Base-by-base conservation (phyloP, 352 stramenopile species). In the Thalassiosira exigua region DNA sequence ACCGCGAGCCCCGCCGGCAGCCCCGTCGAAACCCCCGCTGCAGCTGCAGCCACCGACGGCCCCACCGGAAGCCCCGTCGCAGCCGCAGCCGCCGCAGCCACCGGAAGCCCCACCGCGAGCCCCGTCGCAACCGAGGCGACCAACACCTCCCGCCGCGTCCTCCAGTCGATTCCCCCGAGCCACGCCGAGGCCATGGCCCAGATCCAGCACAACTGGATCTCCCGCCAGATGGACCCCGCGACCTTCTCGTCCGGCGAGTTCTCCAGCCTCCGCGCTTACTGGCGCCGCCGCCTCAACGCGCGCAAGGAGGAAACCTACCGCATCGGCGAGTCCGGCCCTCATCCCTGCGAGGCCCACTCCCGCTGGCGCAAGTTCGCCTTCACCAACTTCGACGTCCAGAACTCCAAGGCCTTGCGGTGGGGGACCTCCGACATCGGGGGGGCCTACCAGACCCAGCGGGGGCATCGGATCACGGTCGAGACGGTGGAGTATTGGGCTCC, bases 361-460 rank as follows among this genome's bases (percentile, higher is more conserved):
- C 59, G 73, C 0, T 88, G 81, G 81, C 21, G 81, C 11, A 83
- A 81, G 46, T 88, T 84, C 32, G 81, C 73, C n/a, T 88, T 88
- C 42, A 86, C 81, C 2, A 62, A 56, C 4, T 75, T 74, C 44
- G 81, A 88, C 65, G 70, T 84, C 1, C 60, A 80, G 53, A 84
- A 82, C 29, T 42, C 69, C 2, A 58, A 72, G 41, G 54, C 33
- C 48, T 65, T 87, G 5, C 50, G 73, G 29, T 87, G 73, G 79
- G 79, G 79, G 0, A 76, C 60, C 42, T 11, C 59, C 7, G 65
- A 78, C 7, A 14, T 87, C 1, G 79, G 79, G 30, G 48, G 36
- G 14, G 54, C 48, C 30, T 75, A 73, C 24, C 74, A 75, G 32
- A 57, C 29, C 1, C 44, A 77, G 39, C 42, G 56, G 29, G 52